Evolutionary conservation across 257 asterid genomes (phyloP).

Genomic region (Euphrasia confusa): DNA sequence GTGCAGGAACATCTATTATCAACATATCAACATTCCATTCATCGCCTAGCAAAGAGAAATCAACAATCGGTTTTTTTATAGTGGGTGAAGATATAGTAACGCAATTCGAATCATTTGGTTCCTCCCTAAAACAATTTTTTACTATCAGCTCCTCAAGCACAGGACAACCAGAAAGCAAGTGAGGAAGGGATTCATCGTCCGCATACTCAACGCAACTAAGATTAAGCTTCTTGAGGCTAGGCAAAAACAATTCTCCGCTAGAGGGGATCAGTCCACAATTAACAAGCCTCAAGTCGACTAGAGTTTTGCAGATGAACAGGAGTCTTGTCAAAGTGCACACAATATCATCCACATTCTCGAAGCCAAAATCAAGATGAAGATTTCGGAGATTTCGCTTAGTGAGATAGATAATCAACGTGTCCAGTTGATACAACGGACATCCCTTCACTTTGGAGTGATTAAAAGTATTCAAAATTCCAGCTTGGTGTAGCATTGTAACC

Average conservation of each 20-base stretch:
- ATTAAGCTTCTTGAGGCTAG: no score
- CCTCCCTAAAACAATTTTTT: not conserved
- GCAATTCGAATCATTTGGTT: not conserved
- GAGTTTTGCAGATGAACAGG: not conserved
- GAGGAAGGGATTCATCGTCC: no score
- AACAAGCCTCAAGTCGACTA: no score
- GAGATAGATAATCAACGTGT: not conserved
- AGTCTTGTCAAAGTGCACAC: no score
- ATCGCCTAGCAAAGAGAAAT: not conserved
- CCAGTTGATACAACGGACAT: not conserved
- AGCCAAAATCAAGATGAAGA: not conserved
- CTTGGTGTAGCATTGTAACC: no score
- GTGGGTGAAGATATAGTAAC: slow-evolving; percentile 1
- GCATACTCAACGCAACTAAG: no score
- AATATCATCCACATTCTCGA: no score
- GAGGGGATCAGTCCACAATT: no score
- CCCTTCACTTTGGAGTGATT: not conserved
- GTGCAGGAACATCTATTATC: not conserved
- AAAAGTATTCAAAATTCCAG: not conserved
- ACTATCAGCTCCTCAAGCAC: no score
- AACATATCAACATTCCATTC: not conserved
- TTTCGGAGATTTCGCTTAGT: not conserved
- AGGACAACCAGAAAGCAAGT: no score
- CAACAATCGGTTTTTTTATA: not conserved
- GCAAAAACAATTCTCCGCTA: no score